Conservation (phyloP, 495 filamentous ascomycete species). For the Penicillium pulvis region DNA sequence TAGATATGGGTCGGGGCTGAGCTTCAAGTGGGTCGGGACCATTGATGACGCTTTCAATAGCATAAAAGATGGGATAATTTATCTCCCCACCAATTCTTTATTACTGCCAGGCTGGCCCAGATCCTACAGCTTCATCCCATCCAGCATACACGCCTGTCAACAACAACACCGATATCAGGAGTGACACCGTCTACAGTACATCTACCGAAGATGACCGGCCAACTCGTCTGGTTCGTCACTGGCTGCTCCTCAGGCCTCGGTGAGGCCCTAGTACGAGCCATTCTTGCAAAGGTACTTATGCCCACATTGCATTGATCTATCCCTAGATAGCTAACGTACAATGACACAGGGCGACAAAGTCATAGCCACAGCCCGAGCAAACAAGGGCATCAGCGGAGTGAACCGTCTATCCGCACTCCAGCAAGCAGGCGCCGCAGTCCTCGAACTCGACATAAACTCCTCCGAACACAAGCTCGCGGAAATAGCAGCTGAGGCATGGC, state of each 20-base stretch:
- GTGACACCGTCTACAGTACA: not conserved
- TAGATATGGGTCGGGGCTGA: not conserved
- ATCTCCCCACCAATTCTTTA: too few relatives aligned
- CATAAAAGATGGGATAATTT: not conserved
- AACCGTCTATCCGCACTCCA: conserved; percentile 38
- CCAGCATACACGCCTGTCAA: not conserved
- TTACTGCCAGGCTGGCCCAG: too few relatives aligned
- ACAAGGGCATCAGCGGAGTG: conserved; percentile 29
- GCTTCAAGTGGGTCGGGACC: not conserved
- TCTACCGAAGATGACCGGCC: not conserved
- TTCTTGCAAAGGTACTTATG: conserved; percentile 25
- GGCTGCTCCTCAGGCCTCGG: conserved; percentile 53
- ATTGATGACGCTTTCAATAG: not conserved
- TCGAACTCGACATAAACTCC: conserved; percentile 44
- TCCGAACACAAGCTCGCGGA: conserved; percentile 24
- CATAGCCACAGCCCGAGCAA: conserved; percentile 47
- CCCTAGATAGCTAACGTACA: not conserved
- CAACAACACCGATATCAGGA: not conserved
- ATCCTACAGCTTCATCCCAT: not conserved
- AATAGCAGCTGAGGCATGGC: conserved; percentile 28
- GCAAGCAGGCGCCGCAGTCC: conserved; percentile 29
- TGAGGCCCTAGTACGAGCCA: conserved; percentile 38
- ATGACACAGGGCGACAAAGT: conserved; percentile 49
- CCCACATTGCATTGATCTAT: not conserved
- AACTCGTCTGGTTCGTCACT: conserved; percentile 51